Conservation (phyloP, 177 flowering plant genomes). For the Vitis hybrid region DNA sequence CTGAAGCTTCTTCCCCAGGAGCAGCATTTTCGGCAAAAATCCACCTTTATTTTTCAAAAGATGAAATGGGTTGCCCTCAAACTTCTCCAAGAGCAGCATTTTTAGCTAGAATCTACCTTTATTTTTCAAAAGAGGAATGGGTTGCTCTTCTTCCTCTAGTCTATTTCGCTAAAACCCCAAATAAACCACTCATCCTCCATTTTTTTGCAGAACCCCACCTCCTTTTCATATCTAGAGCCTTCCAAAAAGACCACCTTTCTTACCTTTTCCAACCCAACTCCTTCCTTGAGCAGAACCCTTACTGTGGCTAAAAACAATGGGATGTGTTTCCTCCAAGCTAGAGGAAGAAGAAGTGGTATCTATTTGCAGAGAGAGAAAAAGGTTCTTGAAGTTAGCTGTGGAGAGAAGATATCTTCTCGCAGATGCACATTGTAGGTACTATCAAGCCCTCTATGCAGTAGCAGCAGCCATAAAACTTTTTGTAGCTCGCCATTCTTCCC, state of each 20-base stretch:
- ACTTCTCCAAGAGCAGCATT: constrained; percentile 6
- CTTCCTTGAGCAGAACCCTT: background rate
- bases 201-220: constrained; percentile 13
- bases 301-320: constrained; percentile 20
- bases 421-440: constrained; percentile 47
- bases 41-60: constrained; percentile 3
- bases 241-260: constrained; percentile 20
- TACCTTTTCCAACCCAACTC: background rate
- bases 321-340: constrained; percentile 47
- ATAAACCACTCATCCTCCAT: background rate
- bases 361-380: constrained; percentile 48
- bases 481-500: constrained; percentile 49
- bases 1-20: constrained; percentile 1
- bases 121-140: too few species aligned
- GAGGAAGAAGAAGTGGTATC: constrained; percentile 46
- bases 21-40: constrained; percentile 1
- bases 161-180: constrained; percentile 3
- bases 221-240: constrained; percentile 13
- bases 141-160: background rate
- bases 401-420: constrained; percentile 48
- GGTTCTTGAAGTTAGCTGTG: constrained; percentile 42
- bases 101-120: background rate
- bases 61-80: constrained; percentile 14
- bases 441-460: constrained; percentile 40
- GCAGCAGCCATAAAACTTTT: constrained; percentile 47